Conservation (phyloP, 768 basidiomycete genomes). For the Russula compacta region DNA sequence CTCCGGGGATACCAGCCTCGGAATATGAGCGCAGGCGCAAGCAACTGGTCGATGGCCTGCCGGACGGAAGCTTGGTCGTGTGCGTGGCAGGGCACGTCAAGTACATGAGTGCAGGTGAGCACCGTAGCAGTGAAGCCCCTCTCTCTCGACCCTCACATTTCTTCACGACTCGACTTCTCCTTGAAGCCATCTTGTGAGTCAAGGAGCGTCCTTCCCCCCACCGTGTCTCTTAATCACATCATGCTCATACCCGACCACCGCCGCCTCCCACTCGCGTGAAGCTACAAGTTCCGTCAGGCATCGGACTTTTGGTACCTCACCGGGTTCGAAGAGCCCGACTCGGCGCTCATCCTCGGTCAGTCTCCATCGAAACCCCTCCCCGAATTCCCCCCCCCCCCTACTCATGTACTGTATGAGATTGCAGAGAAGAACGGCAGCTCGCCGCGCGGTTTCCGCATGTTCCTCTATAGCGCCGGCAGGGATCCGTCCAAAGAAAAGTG, state of each 20-base stretch:
- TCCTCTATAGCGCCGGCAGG: slow-evolving; percentile 70
- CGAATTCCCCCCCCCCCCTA: neutral
- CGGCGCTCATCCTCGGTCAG: slow-evolving; percentile 77
- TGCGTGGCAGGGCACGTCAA: slow-evolving; percentile 37
- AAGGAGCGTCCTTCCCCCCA: too few species aligned
- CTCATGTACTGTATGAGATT: too few species aligned
- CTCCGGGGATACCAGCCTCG: slow-evolving; percentile 33
- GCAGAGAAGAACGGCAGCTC: slow-evolving; percentile 64
- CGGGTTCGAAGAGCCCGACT: slow-evolving; percentile 89
- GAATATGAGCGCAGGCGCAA: slow-evolving; percentile 38
- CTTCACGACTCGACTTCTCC: neutral
- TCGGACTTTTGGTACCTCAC: slow-evolving; percentile 96
- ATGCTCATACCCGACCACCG: neutral
- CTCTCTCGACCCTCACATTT: neutral
- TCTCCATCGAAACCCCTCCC: neutral
- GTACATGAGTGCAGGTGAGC: slow-evolving; percentile 30
- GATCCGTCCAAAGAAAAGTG: slow-evolving; percentile 76
- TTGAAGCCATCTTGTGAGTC: slow-evolving; percentile 18
- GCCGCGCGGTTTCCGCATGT: slow-evolving; percentile 76
- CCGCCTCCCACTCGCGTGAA: slow-evolving; percentile 27
- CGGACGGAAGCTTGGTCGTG: slow-evolving; percentile 35
- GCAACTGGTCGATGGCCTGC: slow-evolving; percentile 34
- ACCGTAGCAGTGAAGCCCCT: neutral
- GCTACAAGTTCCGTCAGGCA: slow-evolving; percentile 91
- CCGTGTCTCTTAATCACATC: too few species aligned